A percentile compares a stretch with the other conserved stretches of the same genome.
These are phyloP conservation scores for Cornus kousa DNA, from an alignment of 148 eudicot genomes.

Conservation along the genomic window DNA sequence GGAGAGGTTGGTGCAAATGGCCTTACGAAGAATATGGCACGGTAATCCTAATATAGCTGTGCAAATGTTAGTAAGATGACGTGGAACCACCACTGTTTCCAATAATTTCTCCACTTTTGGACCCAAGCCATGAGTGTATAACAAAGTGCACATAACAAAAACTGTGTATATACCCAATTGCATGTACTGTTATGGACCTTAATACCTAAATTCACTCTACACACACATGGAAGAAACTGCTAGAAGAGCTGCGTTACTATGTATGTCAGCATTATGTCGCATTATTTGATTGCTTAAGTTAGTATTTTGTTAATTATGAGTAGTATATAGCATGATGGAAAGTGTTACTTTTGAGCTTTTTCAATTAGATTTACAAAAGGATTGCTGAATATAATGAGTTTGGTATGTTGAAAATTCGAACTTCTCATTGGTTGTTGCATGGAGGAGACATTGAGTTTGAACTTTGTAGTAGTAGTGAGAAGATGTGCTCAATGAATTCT, in stretches of 20 bases:
- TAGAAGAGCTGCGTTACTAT: background rate
- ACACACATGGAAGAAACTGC: background rate
- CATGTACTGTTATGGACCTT: background rate
- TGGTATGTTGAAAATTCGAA: background rate
- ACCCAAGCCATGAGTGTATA: no score
- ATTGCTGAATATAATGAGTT: background rate
- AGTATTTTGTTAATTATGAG: background rate
- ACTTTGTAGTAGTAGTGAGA: background rate
- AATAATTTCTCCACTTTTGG: no score
- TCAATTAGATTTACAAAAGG: no score
- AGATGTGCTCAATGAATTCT: background rate
- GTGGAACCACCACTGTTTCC: no score
- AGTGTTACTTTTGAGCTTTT: background rate
- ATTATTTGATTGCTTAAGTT: background rate
- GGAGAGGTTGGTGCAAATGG: no score
- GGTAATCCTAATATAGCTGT: no score
- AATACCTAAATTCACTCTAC: background rate
- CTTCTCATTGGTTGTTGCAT: background rate
- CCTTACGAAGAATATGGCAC: no score
- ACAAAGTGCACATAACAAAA: no score
- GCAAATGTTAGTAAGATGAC: no score
- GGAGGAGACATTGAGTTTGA: background rate
- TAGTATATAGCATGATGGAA: background rate
- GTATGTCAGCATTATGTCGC: conserved; percentile 5
- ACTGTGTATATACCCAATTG: background rate